phyloP scores from a whole-genome alignment of 2,329 filamentous ascomycete genomes.

The Colletotrichum liriopes region DNA sequence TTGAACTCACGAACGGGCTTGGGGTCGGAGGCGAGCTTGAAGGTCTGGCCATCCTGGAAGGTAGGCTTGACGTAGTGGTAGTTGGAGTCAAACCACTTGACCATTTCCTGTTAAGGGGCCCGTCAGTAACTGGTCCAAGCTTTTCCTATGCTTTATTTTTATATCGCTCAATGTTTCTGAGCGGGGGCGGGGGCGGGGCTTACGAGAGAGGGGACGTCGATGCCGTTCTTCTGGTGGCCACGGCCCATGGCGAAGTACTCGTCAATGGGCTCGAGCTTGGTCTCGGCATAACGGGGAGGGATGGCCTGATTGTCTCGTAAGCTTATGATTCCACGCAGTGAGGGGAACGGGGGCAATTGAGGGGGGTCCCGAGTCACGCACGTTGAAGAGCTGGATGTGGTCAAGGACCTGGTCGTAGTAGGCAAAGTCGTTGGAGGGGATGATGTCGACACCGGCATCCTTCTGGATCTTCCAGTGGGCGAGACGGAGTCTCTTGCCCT shows the following conservation, averaged over 20 bases:
- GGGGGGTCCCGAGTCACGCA: constrained; percentile 63
- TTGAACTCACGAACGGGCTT: constrained; percentile 96
- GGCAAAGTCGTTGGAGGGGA: constrained; percentile 99
- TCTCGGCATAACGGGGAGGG: constrained; percentile 93
- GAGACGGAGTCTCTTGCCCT: constrained; percentile 96
- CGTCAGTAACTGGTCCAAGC: constrained; percentile 28
- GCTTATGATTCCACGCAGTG: constrained; percentile 3
- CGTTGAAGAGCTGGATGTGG: constrained; percentile 98
- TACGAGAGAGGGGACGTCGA: constrained; percentile 88
- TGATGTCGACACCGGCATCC: constrained; percentile 96
- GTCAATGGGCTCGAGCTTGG: constrained; percentile 90
- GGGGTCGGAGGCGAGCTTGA: constrained; percentile 88
- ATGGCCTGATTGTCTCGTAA: constrained; percentile 75
- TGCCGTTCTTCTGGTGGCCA: constrained; percentile 94
- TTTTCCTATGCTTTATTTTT: constrained; percentile 42
- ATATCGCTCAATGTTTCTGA: constrained; percentile 53
- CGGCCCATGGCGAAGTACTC: constrained; percentile 99
- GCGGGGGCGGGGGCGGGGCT: constrained; percentile 38
- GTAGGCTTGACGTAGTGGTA: constrained; percentile 99
- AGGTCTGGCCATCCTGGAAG: constrained; percentile 95
- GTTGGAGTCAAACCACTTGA: constrained; percentile 99
- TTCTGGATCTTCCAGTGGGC: constrained; percentile 99
- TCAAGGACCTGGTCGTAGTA: constrained; percentile 98
- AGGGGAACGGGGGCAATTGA: constrained; percentile 1
- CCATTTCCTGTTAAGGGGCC: constrained; percentile 79